Conservation (phyloP, 352 stramenopile genomes). For the Globisporangium lucens region DNA sequence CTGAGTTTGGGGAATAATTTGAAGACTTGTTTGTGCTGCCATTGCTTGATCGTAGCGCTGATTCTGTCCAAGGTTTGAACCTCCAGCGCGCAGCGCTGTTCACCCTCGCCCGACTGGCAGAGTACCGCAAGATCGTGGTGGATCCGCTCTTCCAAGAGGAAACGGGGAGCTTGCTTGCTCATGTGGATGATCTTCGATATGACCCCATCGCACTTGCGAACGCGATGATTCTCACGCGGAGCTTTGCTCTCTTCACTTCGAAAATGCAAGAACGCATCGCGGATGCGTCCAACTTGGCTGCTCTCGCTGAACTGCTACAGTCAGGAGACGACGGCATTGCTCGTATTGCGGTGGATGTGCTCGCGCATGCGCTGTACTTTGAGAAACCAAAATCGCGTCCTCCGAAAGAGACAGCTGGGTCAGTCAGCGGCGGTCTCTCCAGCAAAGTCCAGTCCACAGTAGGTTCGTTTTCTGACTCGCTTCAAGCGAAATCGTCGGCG, state of each 20-base stretch:
- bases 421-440: neutral
- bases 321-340: neutral
- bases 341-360: slow-evolving; percentile 10
- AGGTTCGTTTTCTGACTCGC: neutral
- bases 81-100: slow-evolving; percentile 29
- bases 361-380: slow-evolving; percentile 17
- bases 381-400: neutral
- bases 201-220: slow-evolving; percentile 23
- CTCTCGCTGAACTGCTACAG: slow-evolving; percentile 6
- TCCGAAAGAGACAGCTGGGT: neutral
- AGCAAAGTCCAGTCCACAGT: neutral
- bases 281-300: slow-evolving; percentile 16
- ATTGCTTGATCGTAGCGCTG: neutral
- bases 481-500: neutral
- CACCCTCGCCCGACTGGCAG: slow-evolving; percentile 26
- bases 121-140: slow-evolving; percentile 22
- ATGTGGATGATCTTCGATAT: neutral
- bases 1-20: neutral
- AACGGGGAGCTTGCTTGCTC: slow-evolving; percentile 18
- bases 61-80: neutral
- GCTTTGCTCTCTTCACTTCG: slow-evolving; percentile 24
- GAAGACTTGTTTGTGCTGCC: neutral
- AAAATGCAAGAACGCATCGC: slow-evolving; percentile 24
- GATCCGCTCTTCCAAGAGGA: slow-evolving; percentile 33
- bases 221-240: slow-evolving; percentile 26